phyloP scores from a whole-genome alignment of 345 rosid genomes.

The Dipteronia sinensis region DNA sequence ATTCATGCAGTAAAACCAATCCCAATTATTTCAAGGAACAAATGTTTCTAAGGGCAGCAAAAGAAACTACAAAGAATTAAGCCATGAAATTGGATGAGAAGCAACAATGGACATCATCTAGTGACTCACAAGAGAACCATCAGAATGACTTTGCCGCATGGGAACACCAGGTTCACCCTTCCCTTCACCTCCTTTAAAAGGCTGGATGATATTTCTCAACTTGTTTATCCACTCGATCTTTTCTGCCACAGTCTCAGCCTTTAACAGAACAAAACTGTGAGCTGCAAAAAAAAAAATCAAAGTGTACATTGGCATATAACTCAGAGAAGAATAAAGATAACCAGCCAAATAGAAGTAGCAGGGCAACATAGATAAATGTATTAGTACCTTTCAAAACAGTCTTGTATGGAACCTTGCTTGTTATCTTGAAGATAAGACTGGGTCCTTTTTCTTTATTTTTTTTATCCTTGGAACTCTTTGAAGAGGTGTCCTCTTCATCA shows the following conservation, averaged over 20 bases:
- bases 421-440: constrained; percentile 74
- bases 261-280: constrained; percentile 77
- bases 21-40: background rate
- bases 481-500: constrained; percentile 74
- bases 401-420: constrained; percentile 89
- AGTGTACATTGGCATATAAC: constrained; percentile 12
- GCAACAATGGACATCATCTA: background rate
- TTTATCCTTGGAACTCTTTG: constrained; percentile 86
- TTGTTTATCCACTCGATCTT: constrained; percentile 88
- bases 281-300: constrained; percentile 54
- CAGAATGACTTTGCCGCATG: constrained; percentile 93
- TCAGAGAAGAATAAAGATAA: constrained; percentile 1
- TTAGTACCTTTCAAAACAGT: constrained; percentile 82
- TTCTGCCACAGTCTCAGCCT: constrained; percentile 86
- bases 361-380: constrained; percentile 17
- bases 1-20: background rate
- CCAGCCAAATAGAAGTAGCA: constrained; percentile 11
- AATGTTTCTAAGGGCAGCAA: background rate
- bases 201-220: constrained; percentile 64
- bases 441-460: constrained; percentile 80
- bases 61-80: background rate
- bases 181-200: constrained; percentile 65
- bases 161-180: constrained; percentile 52
- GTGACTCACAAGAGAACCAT: constrained; percentile 93
- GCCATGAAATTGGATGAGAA: background rate